phyloP scores from a whole-genome alignment of 805 yeast species.

The Sugiyamaella marilandica region DNA sequence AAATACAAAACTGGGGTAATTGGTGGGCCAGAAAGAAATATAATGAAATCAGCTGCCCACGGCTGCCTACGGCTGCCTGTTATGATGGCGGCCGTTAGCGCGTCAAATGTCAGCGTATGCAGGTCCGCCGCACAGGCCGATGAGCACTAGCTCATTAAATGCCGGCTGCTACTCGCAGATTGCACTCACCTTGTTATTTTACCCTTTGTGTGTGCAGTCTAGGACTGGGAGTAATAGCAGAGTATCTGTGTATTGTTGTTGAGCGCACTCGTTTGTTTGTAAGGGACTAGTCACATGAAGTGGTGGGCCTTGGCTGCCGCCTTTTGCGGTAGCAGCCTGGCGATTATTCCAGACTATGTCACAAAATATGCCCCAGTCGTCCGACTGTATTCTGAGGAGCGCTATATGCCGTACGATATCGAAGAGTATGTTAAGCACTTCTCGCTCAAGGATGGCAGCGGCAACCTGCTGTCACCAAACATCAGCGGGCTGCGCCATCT shows the following conservation, averaged over 20 bases:
- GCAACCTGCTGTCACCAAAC: slow-evolving; percentile 34
- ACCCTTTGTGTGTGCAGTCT: neutral
- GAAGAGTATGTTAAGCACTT: slow-evolving; percentile 64
- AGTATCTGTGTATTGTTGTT: neutral
- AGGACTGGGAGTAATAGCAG: neutral
- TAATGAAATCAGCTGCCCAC: too few relatives aligned
- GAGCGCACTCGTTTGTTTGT: neutral
- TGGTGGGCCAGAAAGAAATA: too few relatives aligned
- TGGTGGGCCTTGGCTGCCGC: neutral
- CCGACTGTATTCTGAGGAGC: slow-evolving; percentile 83
- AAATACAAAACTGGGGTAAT: too few relatives aligned
- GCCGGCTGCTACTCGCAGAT: too few relatives aligned
- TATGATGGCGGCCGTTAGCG: too few relatives aligned
- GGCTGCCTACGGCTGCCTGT: too few relatives aligned
- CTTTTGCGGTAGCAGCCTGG: neutral
- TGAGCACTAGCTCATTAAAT: too few relatives aligned
- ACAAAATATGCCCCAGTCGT: slow-evolving; percentile 57
- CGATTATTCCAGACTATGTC: slow-evolving; percentile 29
- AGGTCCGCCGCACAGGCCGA: too few relatives aligned
- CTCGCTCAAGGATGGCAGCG: slow-evolving; percentile 49
- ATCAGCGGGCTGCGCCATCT: slow-evolving; percentile 11
- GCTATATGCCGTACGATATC: slow-evolving; percentile 78
- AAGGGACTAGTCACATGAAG: neutral
- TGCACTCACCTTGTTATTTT: too few relatives aligned
- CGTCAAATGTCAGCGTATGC: too few relatives aligned